Evolutionary conservation across 2,329 filamentous ascomycete species (phyloP).

Genomic region (Venturia nashicola): DNA sequence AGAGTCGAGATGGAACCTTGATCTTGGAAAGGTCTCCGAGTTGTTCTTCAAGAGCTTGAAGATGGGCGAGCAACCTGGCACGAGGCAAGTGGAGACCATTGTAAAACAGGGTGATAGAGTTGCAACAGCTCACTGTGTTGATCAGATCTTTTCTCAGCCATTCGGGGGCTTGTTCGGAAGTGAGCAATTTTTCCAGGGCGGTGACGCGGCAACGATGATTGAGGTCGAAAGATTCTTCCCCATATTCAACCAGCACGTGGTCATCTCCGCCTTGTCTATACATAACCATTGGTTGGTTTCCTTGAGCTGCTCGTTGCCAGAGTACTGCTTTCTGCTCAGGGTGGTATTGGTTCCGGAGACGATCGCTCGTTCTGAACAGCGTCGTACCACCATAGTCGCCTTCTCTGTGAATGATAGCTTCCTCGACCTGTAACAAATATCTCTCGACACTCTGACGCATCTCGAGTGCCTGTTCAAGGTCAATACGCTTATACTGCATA

Average conservation of each 20-base stretch:
- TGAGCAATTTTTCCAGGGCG: slow-evolving; percentile 12
- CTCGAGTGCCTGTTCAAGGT: slow-evolving; percentile 39
- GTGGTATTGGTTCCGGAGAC: background rate
- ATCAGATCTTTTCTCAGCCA: background rate
- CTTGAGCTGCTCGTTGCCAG: background rate
- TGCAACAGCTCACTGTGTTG: slow-evolving; percentile 4
- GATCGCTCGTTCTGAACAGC: background rate
- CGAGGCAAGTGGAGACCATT: slow-evolving; percentile 29
- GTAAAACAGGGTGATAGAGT: slow-evolving; percentile 26
- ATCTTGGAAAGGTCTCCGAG: slow-evolving; percentile 28
- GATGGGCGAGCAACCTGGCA: slow-evolving; percentile 23
- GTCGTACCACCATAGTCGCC: background rate
- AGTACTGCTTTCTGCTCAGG: background rate
- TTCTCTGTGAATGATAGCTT: slow-evolving; percentile 14
- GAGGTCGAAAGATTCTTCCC: slow-evolving; percentile 6
- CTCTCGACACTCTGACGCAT: slow-evolving; percentile 30
- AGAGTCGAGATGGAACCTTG: slow-evolving; percentile 31
- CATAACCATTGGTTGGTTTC: slow-evolving; percentile 17
- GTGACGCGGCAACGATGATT: slow-evolving; percentile 2
- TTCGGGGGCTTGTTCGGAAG: slow-evolving; percentile 20
- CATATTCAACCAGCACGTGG: slow-evolving; percentile 8
- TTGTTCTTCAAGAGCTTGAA: slow-evolving; percentile 25
- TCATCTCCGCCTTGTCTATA: slow-evolving; percentile 25
- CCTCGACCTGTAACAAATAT: slow-evolving; percentile 33
- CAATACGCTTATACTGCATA: slow-evolving; percentile 37